phyloP scores from a whole-genome alignment of 2,329 filamentous ascomycete genomes.

The Seiridium cupressi region DNA sequence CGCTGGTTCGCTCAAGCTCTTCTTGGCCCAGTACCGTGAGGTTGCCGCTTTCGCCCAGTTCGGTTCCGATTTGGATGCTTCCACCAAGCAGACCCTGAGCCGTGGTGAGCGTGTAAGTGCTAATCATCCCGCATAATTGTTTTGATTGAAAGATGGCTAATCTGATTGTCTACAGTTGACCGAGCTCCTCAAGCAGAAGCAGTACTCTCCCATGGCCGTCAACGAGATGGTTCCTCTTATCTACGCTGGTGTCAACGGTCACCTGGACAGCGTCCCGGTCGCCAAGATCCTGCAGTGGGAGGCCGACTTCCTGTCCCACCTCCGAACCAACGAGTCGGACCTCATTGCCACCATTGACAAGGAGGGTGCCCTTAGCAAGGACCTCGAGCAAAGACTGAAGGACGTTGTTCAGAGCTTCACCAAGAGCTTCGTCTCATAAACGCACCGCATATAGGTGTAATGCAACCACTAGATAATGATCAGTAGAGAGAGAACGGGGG shows the following conservation, averaged over 20 bases:
- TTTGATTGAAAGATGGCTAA: slow-evolving; percentile 19
- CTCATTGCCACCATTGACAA: slow-evolving; percentile 85
- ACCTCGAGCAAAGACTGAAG: slow-evolving; percentile 79
- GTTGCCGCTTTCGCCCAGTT: slow-evolving; percentile 99
- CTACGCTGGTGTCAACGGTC: slow-evolving; percentile 98
- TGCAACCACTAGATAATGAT: slow-evolving; percentile 27
- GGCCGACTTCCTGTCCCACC: slow-evolving; percentile 86
- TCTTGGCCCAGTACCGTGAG: slow-evolving; percentile 99
- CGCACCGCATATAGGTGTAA: slow-evolving; percentile 10
- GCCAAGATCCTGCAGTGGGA: slow-evolving; percentile 92
- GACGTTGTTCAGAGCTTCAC: slow-evolving; percentile 78
- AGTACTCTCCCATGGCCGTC: slow-evolving; percentile 97
- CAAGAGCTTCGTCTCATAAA: slow-evolving; percentile 80
- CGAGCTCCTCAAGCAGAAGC: slow-evolving; percentile 99
- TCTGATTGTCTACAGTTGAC: slow-evolving; percentile 59
- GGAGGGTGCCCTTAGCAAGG: slow-evolving; percentile 95
- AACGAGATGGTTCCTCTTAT: slow-evolving; percentile 99
- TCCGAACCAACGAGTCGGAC: slow-evolving; percentile 86
- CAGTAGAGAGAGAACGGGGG: slow-evolving; percentile 28
- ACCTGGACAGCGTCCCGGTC: slow-evolving; percentile 86
- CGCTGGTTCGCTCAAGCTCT: slow-evolving; percentile 98
- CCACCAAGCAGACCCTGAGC: slow-evolving; percentile 96
- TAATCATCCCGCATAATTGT: neutral
- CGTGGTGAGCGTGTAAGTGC: slow-evolving; percentile 92
- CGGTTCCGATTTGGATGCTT: slow-evolving; percentile 98